phyloP scores from a whole-genome alignment of 2,329 filamentous ascomycete genomes.

The Scolecobasidium constrictum region DNA sequence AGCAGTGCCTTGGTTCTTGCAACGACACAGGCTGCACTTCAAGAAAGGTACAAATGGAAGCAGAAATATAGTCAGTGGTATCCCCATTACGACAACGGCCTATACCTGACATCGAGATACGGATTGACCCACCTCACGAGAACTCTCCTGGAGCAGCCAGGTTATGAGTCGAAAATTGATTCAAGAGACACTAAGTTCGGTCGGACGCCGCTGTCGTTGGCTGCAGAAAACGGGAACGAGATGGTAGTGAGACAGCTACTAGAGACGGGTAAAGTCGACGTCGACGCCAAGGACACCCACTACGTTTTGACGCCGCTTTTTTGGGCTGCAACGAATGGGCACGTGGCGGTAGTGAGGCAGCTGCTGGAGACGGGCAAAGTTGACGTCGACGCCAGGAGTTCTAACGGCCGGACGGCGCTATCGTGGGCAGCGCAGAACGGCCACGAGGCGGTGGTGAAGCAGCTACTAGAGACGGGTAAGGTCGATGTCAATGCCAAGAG shows the following conservation, averaged over 20 bases:
- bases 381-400: not conserved
- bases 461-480: constrained; percentile 6
- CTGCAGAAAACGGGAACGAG: constrained; percentile 3
- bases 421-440: not conserved
- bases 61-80: not conserved
- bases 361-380: not conserved
- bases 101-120: constrained; percentile 3
- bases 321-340: not conserved
- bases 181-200: constrained; percentile 2
- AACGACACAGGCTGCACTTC: not conserved
- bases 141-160: not conserved
- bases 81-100: not conserved
- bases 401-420: not conserved
- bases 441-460: constrained; percentile 10
- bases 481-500: constrained; percentile 1
- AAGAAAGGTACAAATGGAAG: too few relatives aligned
- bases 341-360: not conserved
- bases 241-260: constrained; percentile 2
- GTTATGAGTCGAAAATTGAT: not conserved
- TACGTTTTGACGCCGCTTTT: not conserved
- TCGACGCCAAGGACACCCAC: not conserved
- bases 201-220: constrained; percentile 3
- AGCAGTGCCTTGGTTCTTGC: too few relatives aligned
- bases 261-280: not conserved
- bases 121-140: constrained; percentile 5